phyloP scores from a whole-genome alignment of 225 moss, liverwort and hornwort genomes.

The Pleurozium schreberi region DNA sequence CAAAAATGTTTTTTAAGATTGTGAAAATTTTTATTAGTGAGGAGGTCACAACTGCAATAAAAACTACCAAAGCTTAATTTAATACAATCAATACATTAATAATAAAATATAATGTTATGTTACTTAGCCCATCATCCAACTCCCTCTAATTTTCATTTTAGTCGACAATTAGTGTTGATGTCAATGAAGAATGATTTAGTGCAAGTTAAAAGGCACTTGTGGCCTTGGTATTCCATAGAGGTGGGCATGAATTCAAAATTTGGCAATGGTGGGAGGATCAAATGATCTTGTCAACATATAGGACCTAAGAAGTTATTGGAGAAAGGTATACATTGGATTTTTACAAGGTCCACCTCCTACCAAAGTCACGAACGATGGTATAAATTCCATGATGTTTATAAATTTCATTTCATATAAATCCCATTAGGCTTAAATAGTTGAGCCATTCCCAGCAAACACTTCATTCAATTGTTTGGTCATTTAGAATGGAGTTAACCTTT shows the following conservation, averaged over 20 bases:
- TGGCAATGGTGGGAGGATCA: accelerated
- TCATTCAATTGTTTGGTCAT: accelerated
- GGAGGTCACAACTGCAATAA: not conserved
- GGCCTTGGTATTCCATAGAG: no score
- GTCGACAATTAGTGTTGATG: no score
- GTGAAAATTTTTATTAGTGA: not conserved
- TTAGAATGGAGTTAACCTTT: not conserved
- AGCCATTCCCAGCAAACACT: not conserved
- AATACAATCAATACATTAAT: not conserved
- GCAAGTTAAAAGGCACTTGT: no score
- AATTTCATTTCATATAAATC: not conserved
- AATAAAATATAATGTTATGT: not conserved
- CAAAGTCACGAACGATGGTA: not conserved
- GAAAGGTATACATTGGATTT: accelerated
- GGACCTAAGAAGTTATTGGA: accelerated
- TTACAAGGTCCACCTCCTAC: accelerated
- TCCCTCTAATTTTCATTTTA: not conserved
- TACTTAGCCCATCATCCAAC: not conserved
- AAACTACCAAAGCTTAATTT: not conserved
- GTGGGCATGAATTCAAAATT: no score
- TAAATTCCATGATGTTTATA: no score
- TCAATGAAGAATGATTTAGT: no score
- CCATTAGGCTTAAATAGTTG: not conserved
- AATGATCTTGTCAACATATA: not conserved
- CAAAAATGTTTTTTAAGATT: not conserved